Percentiles rank a stretch among this genome's conserved stretches.
Evolutionary conservation across 257 asterid genomes (phyloP).

Genomic region (Nicotiana undulata): DNA sequence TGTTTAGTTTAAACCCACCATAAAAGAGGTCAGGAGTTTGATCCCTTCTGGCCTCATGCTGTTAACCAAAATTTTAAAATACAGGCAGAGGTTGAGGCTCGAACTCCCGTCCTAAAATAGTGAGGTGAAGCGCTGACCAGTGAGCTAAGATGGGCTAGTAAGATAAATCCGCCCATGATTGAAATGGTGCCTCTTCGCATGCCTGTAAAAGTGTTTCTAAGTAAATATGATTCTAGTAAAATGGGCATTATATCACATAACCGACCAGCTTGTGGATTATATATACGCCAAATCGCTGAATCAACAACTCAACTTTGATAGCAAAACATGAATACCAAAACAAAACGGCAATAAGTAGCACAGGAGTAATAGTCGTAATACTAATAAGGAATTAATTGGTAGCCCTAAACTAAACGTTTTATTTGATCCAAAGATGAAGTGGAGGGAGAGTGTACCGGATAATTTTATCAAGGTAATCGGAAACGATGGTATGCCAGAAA

Average conservation of each 20-base stretch:
- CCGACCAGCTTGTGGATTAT: background rate
- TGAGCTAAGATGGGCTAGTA: background rate
- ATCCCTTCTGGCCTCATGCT: background rate
- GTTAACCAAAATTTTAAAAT: background rate
- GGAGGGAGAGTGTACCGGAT: constrained; percentile 40
- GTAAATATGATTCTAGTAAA: background rate
- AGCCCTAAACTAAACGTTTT: background rate
- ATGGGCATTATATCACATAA: background rate
- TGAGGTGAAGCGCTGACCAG: background rate
- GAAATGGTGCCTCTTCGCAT: background rate
- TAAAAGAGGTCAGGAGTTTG: background rate
- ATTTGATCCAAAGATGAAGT: background rate
- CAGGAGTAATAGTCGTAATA: background rate
- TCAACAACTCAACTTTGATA: background rate
- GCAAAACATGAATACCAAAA: background rate
- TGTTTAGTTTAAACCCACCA: background rate
- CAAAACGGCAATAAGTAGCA: background rate
- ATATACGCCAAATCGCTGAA: background rate
- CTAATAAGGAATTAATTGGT: background rate
- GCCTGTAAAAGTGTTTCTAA: background rate
- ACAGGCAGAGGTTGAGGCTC: background rate
- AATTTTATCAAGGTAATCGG: constrained; percentile 82
- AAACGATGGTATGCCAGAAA: constrained; percentile 61
- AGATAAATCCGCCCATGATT: background rate
- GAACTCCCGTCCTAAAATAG: background rate